These are phyloP conservation scores for Tolypocladium ophioglossoides DNA, from an alignment of 2,329 filamentous ascomycete species.

Conservation along the genomic window DNA sequence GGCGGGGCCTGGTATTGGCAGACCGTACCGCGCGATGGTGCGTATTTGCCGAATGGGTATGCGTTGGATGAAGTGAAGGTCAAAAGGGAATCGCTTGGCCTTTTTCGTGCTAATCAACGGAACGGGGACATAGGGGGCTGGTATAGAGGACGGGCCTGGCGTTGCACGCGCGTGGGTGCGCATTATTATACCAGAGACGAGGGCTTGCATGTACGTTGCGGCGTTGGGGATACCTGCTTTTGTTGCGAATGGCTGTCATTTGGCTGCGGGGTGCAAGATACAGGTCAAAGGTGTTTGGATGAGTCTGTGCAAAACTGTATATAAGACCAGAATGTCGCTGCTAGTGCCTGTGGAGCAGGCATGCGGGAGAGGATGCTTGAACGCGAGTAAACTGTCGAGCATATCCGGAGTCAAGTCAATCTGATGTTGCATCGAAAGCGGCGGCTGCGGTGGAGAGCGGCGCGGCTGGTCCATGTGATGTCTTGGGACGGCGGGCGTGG, in stretches of 20 bases:
- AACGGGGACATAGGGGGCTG: background rate
- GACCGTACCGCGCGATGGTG: slow-evolving; percentile 81
- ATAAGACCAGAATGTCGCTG: background rate
- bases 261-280: background rate
- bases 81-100: background rate
- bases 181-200: background rate
- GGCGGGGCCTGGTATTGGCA: slow-evolving; percentile 72
- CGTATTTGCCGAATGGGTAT: slow-evolving; percentile 83
- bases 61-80: slow-evolving; percentile 25
- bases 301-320: background rate
- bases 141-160: background rate
- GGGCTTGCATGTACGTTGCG: background rate
- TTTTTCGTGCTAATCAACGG: background rate
- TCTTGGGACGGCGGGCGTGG: slow-evolving; percentile 1
- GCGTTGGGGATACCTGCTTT: background rate
- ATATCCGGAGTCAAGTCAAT: background rate
- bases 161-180: background rate
- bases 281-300: background rate
- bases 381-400: background rate
- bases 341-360: too few species aligned
- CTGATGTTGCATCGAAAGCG: background rate
- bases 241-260: background rate
- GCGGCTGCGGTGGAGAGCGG: background rate
- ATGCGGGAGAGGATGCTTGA: background rate
- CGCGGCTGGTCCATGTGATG: background rate